Conservation (phyloP, 495 filamentous ascomycete species). For the Margaritispora aquatica region DNA sequence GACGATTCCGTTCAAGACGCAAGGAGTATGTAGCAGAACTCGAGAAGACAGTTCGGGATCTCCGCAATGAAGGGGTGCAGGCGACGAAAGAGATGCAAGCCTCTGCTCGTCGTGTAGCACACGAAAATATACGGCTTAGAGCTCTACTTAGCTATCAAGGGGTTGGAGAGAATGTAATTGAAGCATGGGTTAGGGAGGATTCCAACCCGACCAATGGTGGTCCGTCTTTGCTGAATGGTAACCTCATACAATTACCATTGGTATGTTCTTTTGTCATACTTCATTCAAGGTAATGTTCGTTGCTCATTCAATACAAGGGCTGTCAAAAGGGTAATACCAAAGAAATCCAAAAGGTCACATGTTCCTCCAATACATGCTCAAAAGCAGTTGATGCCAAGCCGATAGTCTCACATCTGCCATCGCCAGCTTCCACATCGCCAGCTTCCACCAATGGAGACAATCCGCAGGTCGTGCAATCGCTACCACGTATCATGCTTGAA, state of each 20-base stretch:
- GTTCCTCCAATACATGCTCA: background rate
- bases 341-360: background rate
- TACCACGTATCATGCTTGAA: background rate
- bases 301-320: background rate
- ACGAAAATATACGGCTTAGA: conserved; percentile 42
- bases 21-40: conserved; percentile 57
- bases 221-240: background rate
- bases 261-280: background rate
- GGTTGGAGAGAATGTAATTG: conserved; percentile 29
- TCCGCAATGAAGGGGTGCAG: conserved; percentile 39
- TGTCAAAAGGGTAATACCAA: background rate
- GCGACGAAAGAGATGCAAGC: conserved; percentile 47
- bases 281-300: background rate
- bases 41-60: conserved; percentile 44
- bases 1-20: conserved; percentile 53
- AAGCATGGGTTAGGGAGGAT: conserved; percentile 15
- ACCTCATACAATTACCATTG: background rate
- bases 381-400: background rate
- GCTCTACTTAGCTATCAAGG: conserved; percentile 32
- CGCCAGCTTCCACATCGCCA: too few relatives aligned
- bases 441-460: background rate
- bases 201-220: background rate
- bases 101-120: conserved; percentile 40
- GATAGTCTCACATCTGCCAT: background rate
- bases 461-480: background rate